Evolutionary conservation across 1,139 yeast species (phyloP).

Genomic region (Lodderomyces oxycetoniae): DNA sequence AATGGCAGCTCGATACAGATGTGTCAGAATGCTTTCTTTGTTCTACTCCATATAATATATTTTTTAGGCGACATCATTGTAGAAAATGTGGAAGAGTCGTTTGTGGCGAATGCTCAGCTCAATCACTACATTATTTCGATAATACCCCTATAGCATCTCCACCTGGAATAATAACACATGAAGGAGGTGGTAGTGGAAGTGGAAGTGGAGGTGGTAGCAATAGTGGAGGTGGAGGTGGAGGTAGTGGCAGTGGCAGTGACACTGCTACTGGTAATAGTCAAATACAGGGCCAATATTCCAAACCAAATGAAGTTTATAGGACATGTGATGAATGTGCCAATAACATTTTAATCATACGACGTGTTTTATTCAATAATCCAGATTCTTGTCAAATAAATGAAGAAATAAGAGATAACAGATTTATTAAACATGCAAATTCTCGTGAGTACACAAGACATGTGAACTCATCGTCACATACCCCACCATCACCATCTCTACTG

Average conservation of each 20-base stretch:
- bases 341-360: slow-evolving; percentile 55
- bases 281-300: slow-evolving; percentile 7
- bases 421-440: slow-evolving; percentile 22
- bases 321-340: slow-evolving; percentile 72
- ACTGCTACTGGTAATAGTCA: background rate
- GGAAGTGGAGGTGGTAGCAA: no score
- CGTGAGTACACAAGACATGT: slow-evolving; percentile 10
- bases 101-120: slow-evolving; percentile 62
- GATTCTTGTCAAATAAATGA: slow-evolving; percentile 3
- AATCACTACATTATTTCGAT: slow-evolving; percentile 39
- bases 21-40: slow-evolving; percentile 63
- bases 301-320: slow-evolving; percentile 37
- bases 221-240: no score
- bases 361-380: slow-evolving; percentile 30
- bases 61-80: slow-evolving; percentile 87
- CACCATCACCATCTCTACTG: slow-evolving; percentile 8
- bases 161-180: slow-evolving; percentile 5
- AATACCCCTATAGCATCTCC: slow-evolving; percentile 30
- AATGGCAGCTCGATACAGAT: slow-evolving; percentile 78
- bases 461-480: slow-evolving; percentile 9
- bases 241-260: no score
- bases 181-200: no score
- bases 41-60: slow-evolving; percentile 50
- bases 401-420: slow-evolving; percentile 7
- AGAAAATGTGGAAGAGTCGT: slow-evolving; percentile 77